Base-by-base conservation (phyloP, 768 basidiomycete species). In the Phanerochaete sordida region DNA sequence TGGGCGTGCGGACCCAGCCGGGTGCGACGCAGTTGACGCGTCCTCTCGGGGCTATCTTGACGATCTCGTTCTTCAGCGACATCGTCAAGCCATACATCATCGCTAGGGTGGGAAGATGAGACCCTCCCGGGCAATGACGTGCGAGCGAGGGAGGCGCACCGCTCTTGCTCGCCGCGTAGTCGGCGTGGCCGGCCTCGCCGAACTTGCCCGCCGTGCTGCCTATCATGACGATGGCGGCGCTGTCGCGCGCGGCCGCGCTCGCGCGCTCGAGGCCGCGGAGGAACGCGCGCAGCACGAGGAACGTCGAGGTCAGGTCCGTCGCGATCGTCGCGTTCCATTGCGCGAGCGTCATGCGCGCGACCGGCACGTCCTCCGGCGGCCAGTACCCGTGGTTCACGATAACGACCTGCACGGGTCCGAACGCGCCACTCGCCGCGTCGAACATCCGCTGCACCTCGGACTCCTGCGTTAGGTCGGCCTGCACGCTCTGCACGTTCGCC, bases 11-110 rank as follows among this genome's bases (percentile, higher is more conserved):
- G 7, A 84, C 82, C 84, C 68, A 71, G 1, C 68, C 69, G 3
- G 90, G 89, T 0, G 81, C 85, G 19, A 91, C 77, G 46, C 77
- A 76, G 64, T 91, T 91, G 2, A 90, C 88, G n/a, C 89, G 77
- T 0, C 81, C 90, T 57, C 71, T 77, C 0, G 88, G 86, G 0
- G 88, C 88, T 60, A 90, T 81, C 71, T 83, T 83, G 47, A 92
- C 89, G 56, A 91, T 90, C 72, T 92, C 89, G 69, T 91, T 91
- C 74, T 91, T 91, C 64, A 91, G 76, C 4, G 84, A 77, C 65
- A 85, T 72, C 3, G 81, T 82, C 33, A 91, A 67, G 1, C 88
- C 90, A 62, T 88, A 86, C 88, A 89, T 89, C 76, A 88, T 78
- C 4, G 82, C 87, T 87, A 44, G 24, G 37, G 31, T 33, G 9